Evolutionary conservation across 163 green algal species (phyloP).

Genomic region (Trebouxiophyceae sp.): DNA sequence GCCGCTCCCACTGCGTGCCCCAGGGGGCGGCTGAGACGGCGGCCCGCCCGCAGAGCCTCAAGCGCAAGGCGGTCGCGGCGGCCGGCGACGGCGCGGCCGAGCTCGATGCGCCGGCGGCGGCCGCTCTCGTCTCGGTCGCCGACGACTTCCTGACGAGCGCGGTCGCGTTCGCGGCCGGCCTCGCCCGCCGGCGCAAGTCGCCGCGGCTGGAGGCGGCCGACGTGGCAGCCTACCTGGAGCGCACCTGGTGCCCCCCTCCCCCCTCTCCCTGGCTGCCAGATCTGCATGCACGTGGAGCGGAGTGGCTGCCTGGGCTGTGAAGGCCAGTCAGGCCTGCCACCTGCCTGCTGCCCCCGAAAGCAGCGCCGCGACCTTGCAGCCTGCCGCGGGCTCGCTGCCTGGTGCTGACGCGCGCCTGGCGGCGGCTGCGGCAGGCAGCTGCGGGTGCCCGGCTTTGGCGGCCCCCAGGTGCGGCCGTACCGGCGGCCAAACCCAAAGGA

Average conservation of each 20-base stretch:
- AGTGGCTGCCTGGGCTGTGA: not conserved
- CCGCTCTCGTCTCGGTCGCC: conserved; percentile 18
- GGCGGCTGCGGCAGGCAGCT: not conserved
- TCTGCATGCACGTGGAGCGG: not conserved
- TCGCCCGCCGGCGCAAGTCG: not conserved
- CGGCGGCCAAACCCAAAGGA: not conserved
- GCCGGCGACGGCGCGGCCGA: not conserved
- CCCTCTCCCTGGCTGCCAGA: not conserved
- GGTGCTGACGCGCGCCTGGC: not conserved
- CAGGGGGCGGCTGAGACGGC: not conserved
- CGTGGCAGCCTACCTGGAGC: conserved; percentile 26
- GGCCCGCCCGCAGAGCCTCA: not conserved
- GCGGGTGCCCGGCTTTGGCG: not conserved
- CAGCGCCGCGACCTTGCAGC: not conserved
- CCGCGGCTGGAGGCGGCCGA: conserved; percentile 17
- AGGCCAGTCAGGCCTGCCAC: not conserved
- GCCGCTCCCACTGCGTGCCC: not conserved
- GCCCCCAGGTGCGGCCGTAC: not conserved
- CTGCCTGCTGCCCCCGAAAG: not conserved
- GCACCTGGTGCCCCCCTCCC: conserved; percentile 18
- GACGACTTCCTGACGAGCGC: conserved; percentile 25
- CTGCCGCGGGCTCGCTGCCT: not conserved
- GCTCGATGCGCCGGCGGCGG: conserved; percentile 4
- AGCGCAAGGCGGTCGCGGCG: not conserved
- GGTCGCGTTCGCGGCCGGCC: conserved; percentile 13